Conservation (phyloP, 352 stramenopile species). For the Globisporangium splendens region DNA sequence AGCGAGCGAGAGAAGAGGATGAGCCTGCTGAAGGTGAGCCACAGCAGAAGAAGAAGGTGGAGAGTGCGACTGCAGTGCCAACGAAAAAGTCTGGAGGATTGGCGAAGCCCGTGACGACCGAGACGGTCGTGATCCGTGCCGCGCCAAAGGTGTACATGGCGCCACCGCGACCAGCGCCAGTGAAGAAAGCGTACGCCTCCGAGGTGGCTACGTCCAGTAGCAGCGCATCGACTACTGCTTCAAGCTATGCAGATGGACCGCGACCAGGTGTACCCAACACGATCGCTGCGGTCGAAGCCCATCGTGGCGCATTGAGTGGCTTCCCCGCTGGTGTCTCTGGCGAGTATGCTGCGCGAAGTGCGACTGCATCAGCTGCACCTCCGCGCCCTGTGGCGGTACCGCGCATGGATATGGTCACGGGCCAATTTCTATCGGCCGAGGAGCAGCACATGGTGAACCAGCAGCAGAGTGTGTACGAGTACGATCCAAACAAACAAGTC, state of each 20-base stretch:
- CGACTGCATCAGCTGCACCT: neutral
- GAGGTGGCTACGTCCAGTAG: neutral
- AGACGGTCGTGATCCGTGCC: conserved; percentile 29
- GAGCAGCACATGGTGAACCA: conserved; percentile 81
- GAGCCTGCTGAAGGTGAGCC: conserved; percentile 12
- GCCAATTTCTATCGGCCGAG: conserved; percentile 51
- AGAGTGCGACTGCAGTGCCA: neutral
- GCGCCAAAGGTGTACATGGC: conserved; percentile 69
- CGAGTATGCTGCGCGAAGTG: conserved; percentile 30
- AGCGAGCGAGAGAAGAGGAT: conserved; percentile 27
- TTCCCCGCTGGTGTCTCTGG: conserved; percentile 55
- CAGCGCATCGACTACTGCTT: neutral
- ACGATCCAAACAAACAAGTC: conserved; percentile 56
- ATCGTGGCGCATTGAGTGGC: conserved; percentile 62
- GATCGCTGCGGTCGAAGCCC: conserved; percentile 39
- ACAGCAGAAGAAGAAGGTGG: conserved; percentile 26
- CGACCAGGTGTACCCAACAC: conserved; percentile 37
- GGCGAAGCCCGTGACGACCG: conserved; percentile 11
- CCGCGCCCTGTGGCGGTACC: conserved; percentile 24
- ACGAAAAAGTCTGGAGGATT: conserved; percentile 11
- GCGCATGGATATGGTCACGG: conserved; percentile 69
- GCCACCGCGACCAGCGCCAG: conserved; percentile 52
- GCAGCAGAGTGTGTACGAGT: conserved; percentile 84
- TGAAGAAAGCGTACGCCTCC: conserved; percentile 19
- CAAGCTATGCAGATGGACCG: neutral